Conservation (phyloP, 148 eudicot species). For the Chenopodium formosanum region DNA sequence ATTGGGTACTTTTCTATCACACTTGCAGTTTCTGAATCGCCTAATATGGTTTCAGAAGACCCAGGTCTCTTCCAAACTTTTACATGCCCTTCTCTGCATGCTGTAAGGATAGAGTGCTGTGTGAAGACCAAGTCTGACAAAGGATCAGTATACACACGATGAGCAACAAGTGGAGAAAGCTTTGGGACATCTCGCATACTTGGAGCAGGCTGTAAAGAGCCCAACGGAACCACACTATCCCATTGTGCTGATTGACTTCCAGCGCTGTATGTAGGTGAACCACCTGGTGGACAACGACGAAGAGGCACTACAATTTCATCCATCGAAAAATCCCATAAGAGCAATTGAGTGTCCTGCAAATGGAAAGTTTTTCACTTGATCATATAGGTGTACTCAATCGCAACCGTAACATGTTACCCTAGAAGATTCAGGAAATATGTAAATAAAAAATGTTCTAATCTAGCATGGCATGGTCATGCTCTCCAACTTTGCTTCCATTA, state of each 20-base stretch:
- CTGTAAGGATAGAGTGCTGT: conserved; percentile 58
- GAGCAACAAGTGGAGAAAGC: conserved; percentile 64
- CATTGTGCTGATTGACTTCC: conserved; percentile 67
- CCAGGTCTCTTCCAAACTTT: conserved; percentile 68
- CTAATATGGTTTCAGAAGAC: conserved; percentile 40
- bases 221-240: conserved; percentile 53
- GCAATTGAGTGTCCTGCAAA: conserved; percentile 66
- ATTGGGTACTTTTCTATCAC: background rate
- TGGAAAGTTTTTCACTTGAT: background rate
- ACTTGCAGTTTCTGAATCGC: conserved; percentile 29
- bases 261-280: conserved; percentile 66
- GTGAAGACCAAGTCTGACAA: conserved; percentile 67
- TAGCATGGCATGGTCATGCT: background rate
- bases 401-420: background rate
- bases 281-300: conserved; percentile 63
- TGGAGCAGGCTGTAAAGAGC: conserved; percentile 66
- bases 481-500: background rate
- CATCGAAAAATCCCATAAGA: conserved; percentile 75
- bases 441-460: background rate
- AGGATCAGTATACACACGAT: conserved; percentile 67
- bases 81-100: conserved; percentile 65
- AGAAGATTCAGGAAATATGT: background rate
- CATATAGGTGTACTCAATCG: background rate
- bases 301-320: conserved; percentile 72
- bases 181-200: conserved; percentile 73